Evolutionary conservation across 305 asterid species (phyloP).

Genomic region (Euphrasia arctica): DNA sequence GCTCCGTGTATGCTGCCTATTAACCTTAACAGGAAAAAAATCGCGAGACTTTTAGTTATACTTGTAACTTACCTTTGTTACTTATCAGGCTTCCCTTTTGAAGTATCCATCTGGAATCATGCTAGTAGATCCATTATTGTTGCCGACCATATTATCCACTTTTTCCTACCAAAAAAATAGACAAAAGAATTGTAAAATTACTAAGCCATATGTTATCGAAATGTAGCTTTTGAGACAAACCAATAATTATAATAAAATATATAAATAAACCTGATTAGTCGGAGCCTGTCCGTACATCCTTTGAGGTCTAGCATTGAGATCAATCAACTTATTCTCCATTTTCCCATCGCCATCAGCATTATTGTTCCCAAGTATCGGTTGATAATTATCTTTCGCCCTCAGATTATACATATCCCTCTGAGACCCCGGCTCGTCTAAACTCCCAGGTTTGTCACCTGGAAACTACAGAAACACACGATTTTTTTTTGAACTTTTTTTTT

Average conservation of each 20-base stretch:
- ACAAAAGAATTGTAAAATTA: slow-evolving; percentile 17
- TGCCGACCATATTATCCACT: slow-evolving; percentile 27
- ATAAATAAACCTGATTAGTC: slow-evolving; percentile 42
- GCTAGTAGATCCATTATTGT: slow-evolving; percentile 48
- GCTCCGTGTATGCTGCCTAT: too few relatives aligned
- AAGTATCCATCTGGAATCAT: slow-evolving; percentile 54
- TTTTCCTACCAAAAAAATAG: slow-evolving; percentile 41
- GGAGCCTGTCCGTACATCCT: slow-evolving; percentile 47
- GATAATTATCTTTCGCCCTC: slow-evolving; percentile 29
- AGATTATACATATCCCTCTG: slow-evolving; percentile 29
- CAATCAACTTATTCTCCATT: slow-evolving; percentile 55
- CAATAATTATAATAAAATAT: neutral
- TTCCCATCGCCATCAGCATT: slow-evolving; percentile 32
- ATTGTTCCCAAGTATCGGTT: slow-evolving; percentile 32
- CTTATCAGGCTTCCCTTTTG: slow-evolving; percentile 47
- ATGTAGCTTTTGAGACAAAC: slow-evolving; percentile 10
- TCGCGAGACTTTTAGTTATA: neutral
- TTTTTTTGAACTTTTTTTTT: neutral
- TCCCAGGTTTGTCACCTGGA: slow-evolving; percentile 72
- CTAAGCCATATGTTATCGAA: neutral
- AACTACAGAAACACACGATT: slow-evolving; percentile 43
- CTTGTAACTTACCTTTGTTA: slow-evolving; percentile 35
- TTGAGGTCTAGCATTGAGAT: slow-evolving; percentile 70
- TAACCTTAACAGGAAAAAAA: neutral
- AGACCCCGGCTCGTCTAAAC: slow-evolving; percentile 40